Evolutionary conservation across 805 yeast species (phyloP).

Genomic region (Yarrowia yakushimensis): DNA sequence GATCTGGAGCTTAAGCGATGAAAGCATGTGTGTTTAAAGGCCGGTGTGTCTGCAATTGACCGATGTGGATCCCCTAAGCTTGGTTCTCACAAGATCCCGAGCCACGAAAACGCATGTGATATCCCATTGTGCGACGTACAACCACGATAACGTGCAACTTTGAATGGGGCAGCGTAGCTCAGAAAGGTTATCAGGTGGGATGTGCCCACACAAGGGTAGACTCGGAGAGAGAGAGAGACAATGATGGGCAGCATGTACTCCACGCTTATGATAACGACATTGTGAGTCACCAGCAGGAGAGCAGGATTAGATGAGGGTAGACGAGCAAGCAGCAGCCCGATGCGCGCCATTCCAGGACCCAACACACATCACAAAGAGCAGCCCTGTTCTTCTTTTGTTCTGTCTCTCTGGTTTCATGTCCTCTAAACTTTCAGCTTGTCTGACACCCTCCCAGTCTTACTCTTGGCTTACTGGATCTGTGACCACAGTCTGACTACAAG

Average conservation of each 20-base stretch:
- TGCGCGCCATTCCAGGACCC: background rate
- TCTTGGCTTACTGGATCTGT: background rate
- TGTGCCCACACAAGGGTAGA: background rate
- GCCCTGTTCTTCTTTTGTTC: background rate
- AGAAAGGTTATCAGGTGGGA: conserved; percentile 17
- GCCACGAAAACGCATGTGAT: conserved; percentile 13
- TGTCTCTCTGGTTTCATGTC: background rate
- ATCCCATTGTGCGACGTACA: background rate
- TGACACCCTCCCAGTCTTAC: background rate
- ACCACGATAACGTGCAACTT: conserved; percentile 20
- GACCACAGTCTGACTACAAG: background rate
- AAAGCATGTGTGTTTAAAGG: background rate
- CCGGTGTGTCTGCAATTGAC: background rate
- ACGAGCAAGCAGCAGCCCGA: background rate
- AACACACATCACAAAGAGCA: background rate
- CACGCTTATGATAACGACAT: conserved; percentile 10
- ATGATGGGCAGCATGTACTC: conserved; percentile 8
- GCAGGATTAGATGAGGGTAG: background rate
- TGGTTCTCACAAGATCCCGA: background rate
- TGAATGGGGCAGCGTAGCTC: conserved; percentile 7
- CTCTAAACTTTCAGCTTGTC: background rate
- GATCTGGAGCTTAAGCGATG: background rate
- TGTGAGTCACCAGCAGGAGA: background rate
- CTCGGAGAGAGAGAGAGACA: background rate
- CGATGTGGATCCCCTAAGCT: background rate